Base-by-base conservation (phyloP, 31 red algal species). In the Porphyra umbilicalis region DNA sequence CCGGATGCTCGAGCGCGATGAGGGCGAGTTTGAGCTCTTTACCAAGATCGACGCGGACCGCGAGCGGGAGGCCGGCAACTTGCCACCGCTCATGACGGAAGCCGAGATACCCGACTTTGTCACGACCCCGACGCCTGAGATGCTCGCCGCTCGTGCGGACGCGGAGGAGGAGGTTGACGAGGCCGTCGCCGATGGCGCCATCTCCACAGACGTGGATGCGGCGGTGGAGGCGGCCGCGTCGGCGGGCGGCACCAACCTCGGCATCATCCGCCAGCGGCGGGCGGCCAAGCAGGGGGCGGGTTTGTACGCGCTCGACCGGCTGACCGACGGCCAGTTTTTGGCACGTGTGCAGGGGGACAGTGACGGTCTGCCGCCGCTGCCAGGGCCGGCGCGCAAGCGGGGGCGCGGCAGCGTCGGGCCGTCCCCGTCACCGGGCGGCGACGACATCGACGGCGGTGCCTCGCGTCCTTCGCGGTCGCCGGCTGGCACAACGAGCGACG, bases 71-170 rank as follows among this genome's bases (percentile, higher is more conserved):
- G 82, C 86, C 35, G 81, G 71, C 6, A 76, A 44, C 34, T 79
- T 38, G 4, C 76, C 87, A 0, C 86, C 83, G 30, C 78, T 98
- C 16, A 74, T 95, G 35, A 46, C 84, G 15, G 92, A 93, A 32
- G 85, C 84, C 8, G 96, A 98, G 78, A 84, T 98, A 35, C 96
- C 96, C 32, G 87, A 93, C 34, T 98, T 90, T 90, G 83, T 94
- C 9, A 81, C 85, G 6, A 84, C 77, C 77, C 77, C 77, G 25
- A 34, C 77, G 30, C 33, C 33, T 14, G 84, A 67, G 18, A 35
- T 38, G 20, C 78, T 34, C 9, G 84, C 80, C 33, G 75, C 84
- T 8, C 81, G 82, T 40, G 46, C 75, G 6, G 78, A 88, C 77
- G 57, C 25, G 57, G 57, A 71, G 57, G 57, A 71, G 57, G 57